Evolutionary conservation across 139 green algal genomes (phyloP).

Genomic region (Limnomonas spitsbergensis): DNA sequence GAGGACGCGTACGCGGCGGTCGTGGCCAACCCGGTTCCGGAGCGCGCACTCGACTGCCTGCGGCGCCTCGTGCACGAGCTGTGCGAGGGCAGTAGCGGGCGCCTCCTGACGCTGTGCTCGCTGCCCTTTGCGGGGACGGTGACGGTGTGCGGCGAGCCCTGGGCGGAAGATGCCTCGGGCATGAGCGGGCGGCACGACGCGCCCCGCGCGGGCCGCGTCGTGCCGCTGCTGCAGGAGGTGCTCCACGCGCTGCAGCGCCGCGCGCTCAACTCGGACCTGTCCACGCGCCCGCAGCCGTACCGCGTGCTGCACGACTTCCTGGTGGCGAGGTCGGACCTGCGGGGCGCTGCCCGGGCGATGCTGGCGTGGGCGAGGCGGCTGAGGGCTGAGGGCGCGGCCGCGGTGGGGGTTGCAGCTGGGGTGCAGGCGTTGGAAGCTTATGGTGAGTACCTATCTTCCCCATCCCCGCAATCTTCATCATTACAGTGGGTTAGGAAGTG

Average conservation of each 20-base stretch:
- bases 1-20: conserved; percentile 50
- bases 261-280: conserved; percentile 35
- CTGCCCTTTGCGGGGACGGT: conserved; percentile 33
- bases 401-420: background rate
- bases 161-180: background rate
- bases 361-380: conserved; percentile 32
- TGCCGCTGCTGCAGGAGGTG: conserved; percentile 35
- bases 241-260: conserved; percentile 35
- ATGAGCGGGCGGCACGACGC: background rate
- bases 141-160: background rate
- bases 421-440: conserved; percentile 30
- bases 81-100: conserved; percentile 8
- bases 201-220: background rate
- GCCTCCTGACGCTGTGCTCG: conserved; percentile 33
- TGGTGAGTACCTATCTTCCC: conserved; percentile 27
- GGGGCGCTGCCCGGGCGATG: conserved; percentile 31
- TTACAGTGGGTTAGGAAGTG: no score
- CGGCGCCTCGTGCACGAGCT: conserved; percentile 38
- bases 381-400: conserved; percentile 19
- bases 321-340: conserved; percentile 18
- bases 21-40: conserved; percentile 44
- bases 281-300: conserved; percentile 37
- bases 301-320: conserved; percentile 45
- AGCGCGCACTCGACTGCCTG: conserved; percentile 36
- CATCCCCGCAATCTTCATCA: no score